Evolutionary conservation across 176 grass and related monocot species (phyloP).

Genomic region (Avena insularis): DNA sequence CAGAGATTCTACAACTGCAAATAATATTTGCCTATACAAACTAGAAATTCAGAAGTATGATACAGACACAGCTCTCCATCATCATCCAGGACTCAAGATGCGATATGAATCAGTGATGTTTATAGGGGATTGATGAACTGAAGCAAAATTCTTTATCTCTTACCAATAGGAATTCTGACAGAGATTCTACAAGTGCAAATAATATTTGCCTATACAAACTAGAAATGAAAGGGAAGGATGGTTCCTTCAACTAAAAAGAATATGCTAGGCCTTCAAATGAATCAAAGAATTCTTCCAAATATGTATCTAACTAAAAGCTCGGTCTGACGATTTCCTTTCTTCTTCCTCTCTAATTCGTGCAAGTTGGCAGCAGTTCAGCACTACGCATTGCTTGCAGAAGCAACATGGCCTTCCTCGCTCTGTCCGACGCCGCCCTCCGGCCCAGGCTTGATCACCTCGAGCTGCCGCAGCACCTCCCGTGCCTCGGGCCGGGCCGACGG

Average conservation of each 20-base stretch:
- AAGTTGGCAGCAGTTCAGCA: neutral
- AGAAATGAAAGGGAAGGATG: neutral
- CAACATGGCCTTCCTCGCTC: slow-evolving; percentile 18
- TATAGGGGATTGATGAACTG: neutral
- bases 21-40: slow-evolving; percentile 35
- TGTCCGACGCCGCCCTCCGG: neutral
- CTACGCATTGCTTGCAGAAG: slow-evolving; percentile 18
- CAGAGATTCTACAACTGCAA: neutral
- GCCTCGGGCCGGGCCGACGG: slow-evolving; percentile 16
- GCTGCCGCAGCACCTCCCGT: slow-evolving; percentile 27
- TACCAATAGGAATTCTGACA: neutral
- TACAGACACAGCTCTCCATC: too few species aligned
- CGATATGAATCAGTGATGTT: neutral
- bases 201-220: slow-evolving; percentile 30
- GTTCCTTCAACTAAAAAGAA: neutral
- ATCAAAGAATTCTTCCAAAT: slow-evolving; percentile 4
- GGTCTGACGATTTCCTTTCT: neutral
- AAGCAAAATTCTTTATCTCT: neutral
- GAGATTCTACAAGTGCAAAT: slow-evolving; percentile 18
- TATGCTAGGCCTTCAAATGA: slow-evolving; percentile 3
- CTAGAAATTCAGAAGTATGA: neutral
- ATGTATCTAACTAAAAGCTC: neutral
- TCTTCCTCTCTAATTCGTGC: neutral
- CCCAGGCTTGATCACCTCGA: slow-evolving; percentile 20
- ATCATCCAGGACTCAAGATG: too few species aligned